Conservation (phyloP, 257 asterid genomes). For the Nicotiana obtusifolia region DNA sequence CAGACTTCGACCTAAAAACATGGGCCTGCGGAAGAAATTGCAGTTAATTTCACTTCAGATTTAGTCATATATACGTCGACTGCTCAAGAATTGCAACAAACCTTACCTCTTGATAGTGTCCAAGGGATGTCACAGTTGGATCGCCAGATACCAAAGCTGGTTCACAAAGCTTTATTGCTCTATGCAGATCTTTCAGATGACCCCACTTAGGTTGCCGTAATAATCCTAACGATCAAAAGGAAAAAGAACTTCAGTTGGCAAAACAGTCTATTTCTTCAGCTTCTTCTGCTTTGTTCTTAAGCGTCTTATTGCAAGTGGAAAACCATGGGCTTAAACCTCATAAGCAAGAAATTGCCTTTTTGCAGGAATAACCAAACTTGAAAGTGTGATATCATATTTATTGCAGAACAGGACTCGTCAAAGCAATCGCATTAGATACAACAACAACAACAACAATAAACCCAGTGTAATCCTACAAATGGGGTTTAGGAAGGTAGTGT, state of each 20-base stretch:
- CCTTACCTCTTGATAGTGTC: conserved; percentile 89
- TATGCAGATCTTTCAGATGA: conserved; percentile 89
- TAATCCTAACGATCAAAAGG: conserved; percentile 39
- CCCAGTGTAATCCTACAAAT: too few relatives aligned
- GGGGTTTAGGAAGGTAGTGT: too few relatives aligned
- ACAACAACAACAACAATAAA: too few relatives aligned
- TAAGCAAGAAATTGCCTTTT: neutral
- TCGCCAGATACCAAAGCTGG: conserved; percentile 77
- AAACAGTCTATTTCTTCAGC: neutral
- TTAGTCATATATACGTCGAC: neutral
- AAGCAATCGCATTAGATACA: neutral
- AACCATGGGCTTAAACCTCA: neutral
- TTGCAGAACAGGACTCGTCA: neutral
- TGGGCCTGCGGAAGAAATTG: conserved; percentile 53
- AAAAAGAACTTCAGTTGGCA: neutral
- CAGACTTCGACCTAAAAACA: conserved; percentile 62
- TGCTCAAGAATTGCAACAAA: neutral
- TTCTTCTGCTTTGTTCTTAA: neutral
- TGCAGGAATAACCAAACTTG: neutral
- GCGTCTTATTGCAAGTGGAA: neutral
- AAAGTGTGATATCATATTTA: neutral
- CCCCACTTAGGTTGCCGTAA: conserved; percentile 96
- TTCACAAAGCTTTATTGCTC: conserved; percentile 97
- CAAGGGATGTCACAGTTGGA: conserved; percentile 71
- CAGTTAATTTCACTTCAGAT: conserved; percentile 5